A percentile compares a stretch with the other conserved stretches of the same genome.
phyloP scores from a whole-genome alignment of 208 protist genomes.

The Willaertia magna region DNA sequence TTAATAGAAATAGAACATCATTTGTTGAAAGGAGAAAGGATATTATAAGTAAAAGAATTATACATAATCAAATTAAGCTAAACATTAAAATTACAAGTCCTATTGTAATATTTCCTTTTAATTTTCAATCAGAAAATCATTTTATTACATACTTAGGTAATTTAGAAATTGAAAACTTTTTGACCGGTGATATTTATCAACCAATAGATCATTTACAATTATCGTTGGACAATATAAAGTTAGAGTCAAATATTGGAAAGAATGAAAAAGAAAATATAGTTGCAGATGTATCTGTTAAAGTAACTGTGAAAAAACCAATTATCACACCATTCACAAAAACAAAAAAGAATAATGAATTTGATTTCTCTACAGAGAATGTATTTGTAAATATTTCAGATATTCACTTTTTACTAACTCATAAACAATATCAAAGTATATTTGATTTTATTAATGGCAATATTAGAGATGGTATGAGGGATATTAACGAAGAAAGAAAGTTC shows the following conservation, averaged over 20 bases:
- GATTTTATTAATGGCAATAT: conserved; percentile 1
- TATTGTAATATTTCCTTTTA: neutral
- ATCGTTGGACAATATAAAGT: neutral
- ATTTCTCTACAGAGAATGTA: neutral
- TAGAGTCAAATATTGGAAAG: neutral
- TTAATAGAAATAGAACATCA: neutral
- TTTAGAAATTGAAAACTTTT: neutral
- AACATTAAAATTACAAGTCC: neutral
- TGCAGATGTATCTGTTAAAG: neutral
- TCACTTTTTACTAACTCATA: neutral
- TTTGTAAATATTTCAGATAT: neutral
- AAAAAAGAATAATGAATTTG: neutral
- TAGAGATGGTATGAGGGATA: neutral
- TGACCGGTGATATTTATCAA: neutral
- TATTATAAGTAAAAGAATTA: neutral
- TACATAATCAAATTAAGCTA: neutral
- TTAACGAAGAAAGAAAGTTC: neutral
- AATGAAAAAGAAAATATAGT: neutral
- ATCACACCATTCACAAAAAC: neutral
- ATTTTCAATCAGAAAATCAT: neutral
- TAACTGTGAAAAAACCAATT: neutral
- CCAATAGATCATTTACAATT: neutral
- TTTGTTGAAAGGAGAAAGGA: neutral
- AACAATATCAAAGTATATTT: conserved; percentile 2
- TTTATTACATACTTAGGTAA: neutral